These are phyloP conservation scores for Exidia glandulosa DNA, from an alignment of 768 basidiomycete species.

Conservation along the genomic window DNA sequence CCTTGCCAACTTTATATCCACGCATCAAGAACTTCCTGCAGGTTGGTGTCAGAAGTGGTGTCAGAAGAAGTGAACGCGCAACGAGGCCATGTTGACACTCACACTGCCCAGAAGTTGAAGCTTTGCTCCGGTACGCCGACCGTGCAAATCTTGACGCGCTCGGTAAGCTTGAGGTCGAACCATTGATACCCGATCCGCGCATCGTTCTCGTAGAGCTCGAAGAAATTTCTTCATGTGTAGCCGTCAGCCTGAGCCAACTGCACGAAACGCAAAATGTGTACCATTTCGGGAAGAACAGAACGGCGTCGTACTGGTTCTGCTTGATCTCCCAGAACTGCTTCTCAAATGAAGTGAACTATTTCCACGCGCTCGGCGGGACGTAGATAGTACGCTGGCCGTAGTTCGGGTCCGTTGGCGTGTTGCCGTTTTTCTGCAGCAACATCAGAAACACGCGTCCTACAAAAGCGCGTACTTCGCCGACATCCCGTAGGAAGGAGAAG, in stretches of 20 bases:
- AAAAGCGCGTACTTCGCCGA: too few species aligned
- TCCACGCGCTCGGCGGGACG: slow-evolving; percentile 70
- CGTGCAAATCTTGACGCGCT: slow-evolving; percentile 98
- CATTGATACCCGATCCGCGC: slow-evolving; percentile 86
- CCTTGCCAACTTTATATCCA: slow-evolving; percentile 92
- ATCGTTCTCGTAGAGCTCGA: slow-evolving; percentile 85
- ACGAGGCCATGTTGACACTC: slow-evolving; percentile 26
- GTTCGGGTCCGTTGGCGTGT: slow-evolving; percentile 63
- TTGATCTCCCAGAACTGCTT: slow-evolving; percentile 95
- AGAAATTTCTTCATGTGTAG: slow-evolving; percentile 87
- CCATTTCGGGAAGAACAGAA: slow-evolving; percentile 98
- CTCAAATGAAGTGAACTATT: slow-evolving; percentile 87
- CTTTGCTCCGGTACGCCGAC: slow-evolving; percentile 93
- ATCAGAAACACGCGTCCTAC: too few species aligned
- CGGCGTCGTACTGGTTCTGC: slow-evolving; percentile 92
- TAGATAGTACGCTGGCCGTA: slow-evolving; percentile 87
- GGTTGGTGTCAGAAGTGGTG: too few species aligned
- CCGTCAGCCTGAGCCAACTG: too few species aligned
- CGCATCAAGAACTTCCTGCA: slow-evolving; percentile 63
- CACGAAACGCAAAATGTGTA: too few species aligned
- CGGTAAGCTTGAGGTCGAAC: slow-evolving; percentile 87
- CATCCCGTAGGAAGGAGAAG: slow-evolving; percentile 61
- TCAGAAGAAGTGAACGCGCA: neutral
- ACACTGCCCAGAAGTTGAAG: slow-evolving; percentile 91
- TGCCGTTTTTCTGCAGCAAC: slow-evolving; percentile 76